A percentile compares a stretch with the other conserved stretches of the same genome.
These are phyloP conservation scores for Talaromyces sp. DNA, from an alignment of 2,329 filamentous ascomycete genomes.

Conservation along the genomic window DNA sequence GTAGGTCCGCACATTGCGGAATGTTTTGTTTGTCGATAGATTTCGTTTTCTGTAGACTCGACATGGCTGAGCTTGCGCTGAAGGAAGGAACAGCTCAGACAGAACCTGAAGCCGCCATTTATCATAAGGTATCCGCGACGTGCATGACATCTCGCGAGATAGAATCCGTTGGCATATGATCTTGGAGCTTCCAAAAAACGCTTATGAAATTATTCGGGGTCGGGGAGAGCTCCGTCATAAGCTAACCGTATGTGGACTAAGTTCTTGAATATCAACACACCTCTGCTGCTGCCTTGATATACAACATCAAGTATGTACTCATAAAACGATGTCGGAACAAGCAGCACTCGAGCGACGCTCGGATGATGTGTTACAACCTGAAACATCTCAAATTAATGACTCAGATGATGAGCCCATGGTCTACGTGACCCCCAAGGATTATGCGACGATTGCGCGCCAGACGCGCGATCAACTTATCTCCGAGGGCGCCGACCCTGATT, in stretches of 20 bases:
- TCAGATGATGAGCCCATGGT: neutral
- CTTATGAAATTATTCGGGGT: neutral
- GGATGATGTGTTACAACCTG: neutral
- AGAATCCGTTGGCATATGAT: neutral
- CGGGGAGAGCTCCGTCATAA: neutral
- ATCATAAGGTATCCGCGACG: constrained; percentile 8
- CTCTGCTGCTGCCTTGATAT: neutral
- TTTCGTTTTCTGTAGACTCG: neutral
- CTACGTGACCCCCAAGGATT: neutral
- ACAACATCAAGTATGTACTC: neutral
- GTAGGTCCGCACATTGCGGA: neutral
- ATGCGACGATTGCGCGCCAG: neutral
- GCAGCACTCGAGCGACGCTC: neutral
- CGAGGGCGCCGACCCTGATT: neutral
- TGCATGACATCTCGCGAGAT: constrained; percentile 8
- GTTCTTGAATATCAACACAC: neutral
- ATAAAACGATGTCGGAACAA: neutral
- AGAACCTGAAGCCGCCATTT: constrained; percentile 6
- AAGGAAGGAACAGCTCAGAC: neutral
- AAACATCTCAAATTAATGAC: neutral
- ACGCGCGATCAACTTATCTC: neutral
- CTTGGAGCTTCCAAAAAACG: neutral
- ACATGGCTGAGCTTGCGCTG: neutral
- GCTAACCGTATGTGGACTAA: constrained; percentile 3
- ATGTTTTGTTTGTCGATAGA: neutral